These are phyloP conservation scores for Rhytidhysteron rufulum DNA, from an alignment of 2,329 filamentous ascomycete genomes.

Conservation along the genomic window DNA sequence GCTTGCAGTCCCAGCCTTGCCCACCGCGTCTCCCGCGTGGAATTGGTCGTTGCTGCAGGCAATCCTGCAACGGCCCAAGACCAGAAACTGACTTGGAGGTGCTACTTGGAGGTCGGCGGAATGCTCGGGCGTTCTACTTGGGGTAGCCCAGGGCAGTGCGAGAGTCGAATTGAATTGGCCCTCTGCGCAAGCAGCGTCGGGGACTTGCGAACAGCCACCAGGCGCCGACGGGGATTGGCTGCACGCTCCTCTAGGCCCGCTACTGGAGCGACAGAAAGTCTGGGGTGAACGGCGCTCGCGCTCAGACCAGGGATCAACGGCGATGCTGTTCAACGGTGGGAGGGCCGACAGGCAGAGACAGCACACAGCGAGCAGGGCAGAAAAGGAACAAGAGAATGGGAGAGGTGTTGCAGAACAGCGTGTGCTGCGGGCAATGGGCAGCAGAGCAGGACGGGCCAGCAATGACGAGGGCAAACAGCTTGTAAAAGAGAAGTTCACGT, in stretches of 20 bases:
- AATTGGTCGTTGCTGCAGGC: neutral
- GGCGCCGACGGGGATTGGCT: conserved; percentile 7
- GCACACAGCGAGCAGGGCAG: conserved; percentile 1
- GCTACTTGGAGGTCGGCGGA: conserved; percentile 15
- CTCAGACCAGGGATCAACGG: conserved; percentile 14
- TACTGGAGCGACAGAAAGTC: conserved; percentile 12
- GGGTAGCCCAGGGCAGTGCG: conserved; percentile 19
- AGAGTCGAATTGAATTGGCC: too few relatives aligned
- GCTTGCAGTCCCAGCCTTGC: conserved; percentile 3
- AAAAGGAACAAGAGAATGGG: neutral
- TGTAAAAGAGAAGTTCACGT: conserved; percentile 16
- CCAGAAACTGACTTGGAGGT: neutral
- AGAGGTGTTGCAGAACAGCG: conserved; percentile 1
- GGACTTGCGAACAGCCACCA: conserved; percentile 19
- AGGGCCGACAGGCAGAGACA: too few relatives aligned
- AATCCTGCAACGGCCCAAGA: neutral
- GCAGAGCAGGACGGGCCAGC: too few relatives aligned
- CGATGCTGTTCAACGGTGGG: conserved; percentile 6
- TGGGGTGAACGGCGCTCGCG: conserved; percentile 11
- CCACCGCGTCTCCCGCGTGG: conserved; percentile 4
- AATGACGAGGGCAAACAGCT: conserved; percentile 11
- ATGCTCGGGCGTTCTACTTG: conserved; percentile 13
- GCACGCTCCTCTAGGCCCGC: conserved; percentile 1
- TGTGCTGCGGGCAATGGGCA: conserved; percentile 3
- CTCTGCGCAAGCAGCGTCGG: conserved; percentile 26